A percentile compares a stretch with the other conserved stretches of the same genome.
Conservation (phyloP, 345 rosid genomes). For the Camelina sativa region DNA sequence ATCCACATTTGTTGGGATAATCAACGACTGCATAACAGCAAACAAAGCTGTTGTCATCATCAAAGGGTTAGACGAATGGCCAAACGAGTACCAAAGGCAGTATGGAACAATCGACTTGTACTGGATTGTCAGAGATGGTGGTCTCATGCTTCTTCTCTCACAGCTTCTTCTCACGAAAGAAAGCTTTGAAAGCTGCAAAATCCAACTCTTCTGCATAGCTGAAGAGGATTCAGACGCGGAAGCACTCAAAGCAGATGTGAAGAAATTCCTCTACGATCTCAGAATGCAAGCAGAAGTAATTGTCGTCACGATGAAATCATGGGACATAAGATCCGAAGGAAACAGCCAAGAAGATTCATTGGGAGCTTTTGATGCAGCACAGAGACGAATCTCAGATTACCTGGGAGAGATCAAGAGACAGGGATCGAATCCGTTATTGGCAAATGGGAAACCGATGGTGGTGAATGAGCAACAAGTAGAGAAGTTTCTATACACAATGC, state of each 20-base stretch:
- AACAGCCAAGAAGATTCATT: conserved; percentile 72
- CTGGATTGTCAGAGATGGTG: conserved; percentile 99
- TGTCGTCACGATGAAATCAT: conserved; percentile 88
- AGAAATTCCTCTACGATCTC: conserved; percentile 93
- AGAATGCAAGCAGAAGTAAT: conserved; percentile 99
- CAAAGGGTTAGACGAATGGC: conserved; percentile 99
- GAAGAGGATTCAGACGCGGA: conserved; percentile 98
- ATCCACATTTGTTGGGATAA: conserved; percentile 84
- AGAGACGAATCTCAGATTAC: conserved; percentile 67
- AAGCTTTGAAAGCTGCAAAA: conserved; percentile 97
- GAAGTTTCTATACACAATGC: conserved; percentile 79
- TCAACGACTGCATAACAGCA: conserved; percentile 93
- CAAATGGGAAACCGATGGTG: conserved; percentile 79
- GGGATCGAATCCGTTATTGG: conserved; percentile 54
- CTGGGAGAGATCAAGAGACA: conserved; percentile 66
- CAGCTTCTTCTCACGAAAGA: conserved; percentile 98
- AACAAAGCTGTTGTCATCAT: conserved; percentile 98
- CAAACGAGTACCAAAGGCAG: conserved; percentile 95
- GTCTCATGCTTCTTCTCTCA: conserved; percentile 98
- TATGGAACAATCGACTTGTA: conserved; percentile 96
- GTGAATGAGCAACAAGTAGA: conserved; percentile 70
- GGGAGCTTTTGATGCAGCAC: conserved; percentile 80
- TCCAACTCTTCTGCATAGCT: conserved; percentile 97
- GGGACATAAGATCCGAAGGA: conserved; percentile 74
- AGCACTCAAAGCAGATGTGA: conserved; percentile 91